A percentile compares a stretch with the other conserved stretches of the same genome.
phyloP scores from a whole-genome alignment of 2,329 filamentous ascomycete species.

The Dothideomycetes sp. region DNA sequence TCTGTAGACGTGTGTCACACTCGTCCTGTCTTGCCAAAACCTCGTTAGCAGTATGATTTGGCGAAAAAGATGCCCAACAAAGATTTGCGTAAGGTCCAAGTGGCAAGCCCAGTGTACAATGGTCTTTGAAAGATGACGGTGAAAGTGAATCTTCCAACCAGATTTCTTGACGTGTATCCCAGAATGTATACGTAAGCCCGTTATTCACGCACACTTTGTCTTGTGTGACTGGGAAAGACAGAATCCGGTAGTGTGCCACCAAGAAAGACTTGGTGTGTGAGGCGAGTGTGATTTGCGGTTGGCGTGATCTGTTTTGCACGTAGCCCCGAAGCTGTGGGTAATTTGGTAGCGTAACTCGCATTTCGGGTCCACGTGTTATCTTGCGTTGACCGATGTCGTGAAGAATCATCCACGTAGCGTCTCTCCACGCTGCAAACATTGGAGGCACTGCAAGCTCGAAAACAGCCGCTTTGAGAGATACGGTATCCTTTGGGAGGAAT shows the following conservation, averaged over 20 bases:
- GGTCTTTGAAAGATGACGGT: conserved; percentile 33
- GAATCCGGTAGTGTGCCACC: conserved; percentile 36
- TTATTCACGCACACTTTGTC: conserved; percentile 35
- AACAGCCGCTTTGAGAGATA: conserved; percentile 32
- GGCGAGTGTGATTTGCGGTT: conserved; percentile 21
- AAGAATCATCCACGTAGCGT: conserved; percentile 41
- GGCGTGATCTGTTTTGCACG: conserved; percentile 2
- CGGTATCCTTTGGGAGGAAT: conserved; percentile 31
- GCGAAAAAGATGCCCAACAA: conserved; percentile 20
- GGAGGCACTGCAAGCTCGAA: conserved; percentile 42
- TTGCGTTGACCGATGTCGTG: conserved; percentile 22
- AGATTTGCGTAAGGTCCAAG: conserved; percentile 20
- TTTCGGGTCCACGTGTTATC: conserved; percentile 8
- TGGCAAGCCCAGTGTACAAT: conserved; percentile 31
- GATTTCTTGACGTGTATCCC: conserved; percentile 25
- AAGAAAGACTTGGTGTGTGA: conserved; percentile 37
- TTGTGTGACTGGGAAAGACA: conserved; percentile 29
- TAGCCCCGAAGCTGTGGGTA: conserved; percentile 24
- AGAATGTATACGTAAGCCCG: conserved; percentile 38
- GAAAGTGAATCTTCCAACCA: conserved; percentile 27
- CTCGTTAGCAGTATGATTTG: conserved; percentile 42
- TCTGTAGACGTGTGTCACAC: conserved; percentile 36
- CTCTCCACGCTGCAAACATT: conserved; percentile 38
- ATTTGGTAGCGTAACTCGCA: conserved; percentile 18
- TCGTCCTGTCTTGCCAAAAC: conserved; percentile 38